Base-by-base conservation (phyloP, 331 rosid species). In the Dryas integrifolia region DNA sequence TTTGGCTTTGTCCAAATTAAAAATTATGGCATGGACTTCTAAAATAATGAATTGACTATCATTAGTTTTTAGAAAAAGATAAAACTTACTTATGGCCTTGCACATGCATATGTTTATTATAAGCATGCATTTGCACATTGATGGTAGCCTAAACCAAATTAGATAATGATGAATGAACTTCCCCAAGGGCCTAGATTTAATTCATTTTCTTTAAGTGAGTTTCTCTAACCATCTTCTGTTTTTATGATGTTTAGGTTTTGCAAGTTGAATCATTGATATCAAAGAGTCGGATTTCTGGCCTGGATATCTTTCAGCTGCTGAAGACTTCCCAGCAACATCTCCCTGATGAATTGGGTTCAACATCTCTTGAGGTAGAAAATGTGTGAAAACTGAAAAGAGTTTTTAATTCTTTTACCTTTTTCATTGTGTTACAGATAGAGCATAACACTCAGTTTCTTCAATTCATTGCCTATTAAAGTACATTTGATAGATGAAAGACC, bases 191-290 rank as follows among this genome's bases (percentile, higher is more conserved):
- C 41, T 24, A 14, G 11, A 43, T 67, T 26, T 49, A 52, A 18
- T 61, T 63, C 24, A 38, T n/a, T 77, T 60, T 77, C 64, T 44
- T 63, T 1, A 70, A 81, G 48, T 65, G 65, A 53, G 40, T 30
- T 73, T 64, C 24, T 76, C 73, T 85, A 76, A 85, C 40, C 56
- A 65, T 75, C 10, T 85, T 72, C 51, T 38, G 67, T 75, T 71
- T 85, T 57, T 67, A 72, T 76, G 79, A 48, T 82, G 26, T 66
- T 60, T 83, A 94, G 98, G 96, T 88, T 77, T 82, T 85, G 84
- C 89, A 84, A 81, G 85, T 83, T 73, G 96, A 86, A 76, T 83
- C 89, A 24, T 60, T 89, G 72, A 76, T 90, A 79, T 85, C 84
- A 76, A 83, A 79, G 86, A 85, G 85, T 68, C 67, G 62, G 73